These are phyloP conservation scores for Cryomyces minteri DNA, from an alignment of 495 filamentous ascomycete genomes.

Conservation along the genomic window DNA sequence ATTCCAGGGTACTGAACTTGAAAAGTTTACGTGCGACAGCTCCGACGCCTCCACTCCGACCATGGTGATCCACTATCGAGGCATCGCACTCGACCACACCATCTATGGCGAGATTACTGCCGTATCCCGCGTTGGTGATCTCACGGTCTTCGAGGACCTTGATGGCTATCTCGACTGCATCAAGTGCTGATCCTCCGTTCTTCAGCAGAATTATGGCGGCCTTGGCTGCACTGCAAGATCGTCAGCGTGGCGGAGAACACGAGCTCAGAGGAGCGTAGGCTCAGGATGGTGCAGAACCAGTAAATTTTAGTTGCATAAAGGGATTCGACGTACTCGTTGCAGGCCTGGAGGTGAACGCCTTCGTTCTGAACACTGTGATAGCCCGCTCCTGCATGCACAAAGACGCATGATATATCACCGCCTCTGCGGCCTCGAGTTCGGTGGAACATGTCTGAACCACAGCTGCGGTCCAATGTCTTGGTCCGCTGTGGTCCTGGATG, in stretches of 20 bases:
- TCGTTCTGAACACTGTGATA: slow-evolving; percentile 81
- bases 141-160: slow-evolving; percentile 76
- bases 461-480: not conserved
- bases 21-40: slow-evolving; percentile 60
- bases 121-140: slow-evolving; percentile 91
- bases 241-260: not conserved
- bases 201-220: slow-evolving; percentile 62
- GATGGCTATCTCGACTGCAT: slow-evolving; percentile 86
- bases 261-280: not conserved
- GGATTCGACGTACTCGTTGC: slow-evolving; percentile 51
- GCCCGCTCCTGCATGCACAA: slow-evolving; percentile 92
- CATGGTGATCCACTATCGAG: slow-evolving; percentile 74
- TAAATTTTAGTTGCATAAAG: not conserved
- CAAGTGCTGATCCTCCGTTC: slow-evolving; percentile 59
- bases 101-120: slow-evolving; percentile 84
- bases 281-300: not conserved
- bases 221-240: slow-evolving; percentile 45
- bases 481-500: not conserved
- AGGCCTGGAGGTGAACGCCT: slow-evolving; percentile 60
- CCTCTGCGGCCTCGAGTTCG: slow-evolving; percentile 14
- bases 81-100: slow-evolving; percentile 90
- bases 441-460: slow-evolving; percentile 9
- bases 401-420: slow-evolving; percentile 51
- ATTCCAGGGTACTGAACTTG: not conserved
- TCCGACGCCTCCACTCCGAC: slow-evolving; percentile 82